Percentiles rank a stretch among this genome's conserved stretches.
These are phyloP conservation scores for Mycena citricolor DNA, from an alignment of 1,284 basidiomycete species.

Conservation along the genomic window DNA sequence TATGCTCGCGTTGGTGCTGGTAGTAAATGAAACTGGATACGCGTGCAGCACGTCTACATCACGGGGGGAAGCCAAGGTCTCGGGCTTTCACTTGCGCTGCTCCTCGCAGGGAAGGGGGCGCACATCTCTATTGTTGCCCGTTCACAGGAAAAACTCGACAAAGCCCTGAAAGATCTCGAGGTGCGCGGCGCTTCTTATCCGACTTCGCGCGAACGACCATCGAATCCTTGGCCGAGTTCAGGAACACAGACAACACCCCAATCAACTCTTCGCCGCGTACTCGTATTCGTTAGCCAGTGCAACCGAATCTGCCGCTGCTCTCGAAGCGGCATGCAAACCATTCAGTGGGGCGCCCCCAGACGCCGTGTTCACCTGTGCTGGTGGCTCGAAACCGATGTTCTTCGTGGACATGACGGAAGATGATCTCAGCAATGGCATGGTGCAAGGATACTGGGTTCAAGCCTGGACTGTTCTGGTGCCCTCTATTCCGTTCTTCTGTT, in stretches of 20 bases:
- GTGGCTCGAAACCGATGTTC: constrained; percentile 64
- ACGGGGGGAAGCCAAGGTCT: constrained; percentile 83
- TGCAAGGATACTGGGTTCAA: constrained; percentile 67
- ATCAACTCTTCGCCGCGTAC: constrained; percentile 61
- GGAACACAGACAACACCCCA: constrained; percentile 46
- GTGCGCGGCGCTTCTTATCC: no score
- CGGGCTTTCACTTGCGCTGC: constrained; percentile 70
- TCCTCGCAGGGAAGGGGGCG: constrained; percentile 72
- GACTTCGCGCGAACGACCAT: no score
- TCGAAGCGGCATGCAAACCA: constrained; percentile 56
- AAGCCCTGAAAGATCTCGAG: constrained; percentile 63
- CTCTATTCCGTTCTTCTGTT: not conserved
- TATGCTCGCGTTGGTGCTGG: not conserved
- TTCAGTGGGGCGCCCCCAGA: constrained; percentile 65
- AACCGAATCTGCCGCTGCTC: constrained; percentile 51
- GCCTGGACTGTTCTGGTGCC: constrained; percentile 77
- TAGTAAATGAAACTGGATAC: not conserved
- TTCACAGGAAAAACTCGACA: constrained; percentile 57
- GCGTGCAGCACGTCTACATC: constrained; percentile 65
- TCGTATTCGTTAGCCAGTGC: constrained; percentile 60
- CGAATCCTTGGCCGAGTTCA: constrained; percentile 26
- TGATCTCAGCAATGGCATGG: constrained; percentile 62
- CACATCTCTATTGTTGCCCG: constrained; percentile 83
- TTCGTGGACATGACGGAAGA: constrained; percentile 69
- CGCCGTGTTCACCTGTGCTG: constrained; percentile 78